phyloP scores from a whole-genome alignment of 148 eudicot species.

The Silene uniflora region DNA sequence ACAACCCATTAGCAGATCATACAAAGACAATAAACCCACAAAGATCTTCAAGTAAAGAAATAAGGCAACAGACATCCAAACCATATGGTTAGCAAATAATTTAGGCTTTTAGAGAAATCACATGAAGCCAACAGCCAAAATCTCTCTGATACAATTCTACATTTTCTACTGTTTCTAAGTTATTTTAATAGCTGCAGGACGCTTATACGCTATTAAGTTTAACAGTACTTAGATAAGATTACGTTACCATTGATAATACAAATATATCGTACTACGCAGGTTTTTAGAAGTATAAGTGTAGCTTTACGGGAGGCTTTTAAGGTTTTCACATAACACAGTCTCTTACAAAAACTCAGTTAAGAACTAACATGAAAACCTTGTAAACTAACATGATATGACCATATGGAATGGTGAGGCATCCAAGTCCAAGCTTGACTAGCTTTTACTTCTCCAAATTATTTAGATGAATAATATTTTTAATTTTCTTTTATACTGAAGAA shows the following conservation, averaged over 20 bases:
- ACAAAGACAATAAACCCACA: background rate
- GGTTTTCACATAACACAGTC: background rate
- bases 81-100: background rate
- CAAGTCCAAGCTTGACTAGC: background rate
- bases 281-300: background rate
- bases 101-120: background rate
- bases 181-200: too few relatives aligned
- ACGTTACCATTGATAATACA: background rate
- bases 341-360: background rate
- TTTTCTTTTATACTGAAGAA: background rate
- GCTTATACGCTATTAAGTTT: background rate
- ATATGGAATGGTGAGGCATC: background rate
- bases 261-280: background rate
- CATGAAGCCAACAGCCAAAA: conserved; percentile 4
- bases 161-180: background rate
- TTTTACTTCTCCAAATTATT: background rate
- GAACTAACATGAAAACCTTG: background rate
- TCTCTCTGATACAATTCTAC: background rate
- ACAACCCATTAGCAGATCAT: conserved; percentile 5
- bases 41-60: background rate
- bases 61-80: background rate
- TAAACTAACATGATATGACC: background rate
- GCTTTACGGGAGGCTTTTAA: background rate
- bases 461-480: background rate
- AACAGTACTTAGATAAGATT: background rate